A percentile compares a stretch with the other conserved stretches of the same genome.
Conservation (phyloP, 257 asterid species). For the Petunia axillaris region DNA sequence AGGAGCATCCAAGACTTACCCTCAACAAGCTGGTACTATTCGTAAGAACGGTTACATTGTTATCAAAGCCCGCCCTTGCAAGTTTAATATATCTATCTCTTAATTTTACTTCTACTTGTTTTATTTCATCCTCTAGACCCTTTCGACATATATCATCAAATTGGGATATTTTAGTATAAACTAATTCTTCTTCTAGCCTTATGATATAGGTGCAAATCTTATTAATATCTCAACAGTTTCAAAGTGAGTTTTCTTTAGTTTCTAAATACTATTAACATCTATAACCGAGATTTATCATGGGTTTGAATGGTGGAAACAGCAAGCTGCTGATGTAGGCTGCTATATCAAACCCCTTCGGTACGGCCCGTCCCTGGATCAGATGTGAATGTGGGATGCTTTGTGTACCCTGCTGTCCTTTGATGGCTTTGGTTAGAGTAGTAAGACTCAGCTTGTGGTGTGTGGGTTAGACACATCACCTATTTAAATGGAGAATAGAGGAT, state of each 20-base stretch:
- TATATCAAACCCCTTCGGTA: no score
- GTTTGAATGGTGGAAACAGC: no score
- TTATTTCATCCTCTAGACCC: background rate
- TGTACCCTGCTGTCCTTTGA: no score
- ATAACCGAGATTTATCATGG: no score
- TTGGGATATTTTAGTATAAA: background rate
- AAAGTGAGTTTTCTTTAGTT: background rate
- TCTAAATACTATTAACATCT: no score
- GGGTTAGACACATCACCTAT: no score
- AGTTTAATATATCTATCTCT: conserved; percentile 38
- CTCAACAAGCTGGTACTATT: conserved; percentile 74
- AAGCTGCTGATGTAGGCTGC: no score
- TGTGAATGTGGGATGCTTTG: no score
- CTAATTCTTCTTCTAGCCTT: background rate
- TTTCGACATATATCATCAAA: background rate
- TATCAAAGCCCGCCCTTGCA: conserved; percentile 66
- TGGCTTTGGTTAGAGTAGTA: no score
- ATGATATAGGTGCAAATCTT: background rate
- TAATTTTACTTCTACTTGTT: background rate
- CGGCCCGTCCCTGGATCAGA: no score
- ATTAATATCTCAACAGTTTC: background rate
- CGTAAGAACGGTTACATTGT: conserved; percentile 67
- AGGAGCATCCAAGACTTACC: conserved; percentile 68
- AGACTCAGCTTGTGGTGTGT: no score
- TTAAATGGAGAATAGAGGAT: no score